phyloP scores from a whole-genome alignment of 257 asterid genomes.

The Fraxinus pennsylvanica region DNA sequence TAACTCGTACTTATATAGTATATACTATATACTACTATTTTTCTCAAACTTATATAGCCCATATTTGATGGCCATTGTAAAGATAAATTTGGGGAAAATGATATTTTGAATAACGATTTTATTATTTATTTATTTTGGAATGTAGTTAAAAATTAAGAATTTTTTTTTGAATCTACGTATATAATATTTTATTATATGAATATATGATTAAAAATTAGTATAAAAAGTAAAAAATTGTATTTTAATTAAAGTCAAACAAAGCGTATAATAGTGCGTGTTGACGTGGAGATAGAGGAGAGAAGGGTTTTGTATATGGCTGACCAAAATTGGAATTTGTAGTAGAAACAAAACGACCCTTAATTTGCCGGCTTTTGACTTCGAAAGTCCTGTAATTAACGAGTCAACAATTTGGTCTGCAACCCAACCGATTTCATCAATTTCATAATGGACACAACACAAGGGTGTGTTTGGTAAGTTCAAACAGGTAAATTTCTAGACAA shows the following conservation, averaged over 20 bases:
- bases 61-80: too few species aligned
- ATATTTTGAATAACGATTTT: too few species aligned
- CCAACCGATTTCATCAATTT: not conserved
- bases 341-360: slow-evolving; percentile 4
- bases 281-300: not conserved
- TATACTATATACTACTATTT: too few species aligned
- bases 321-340: slow-evolving; percentile 4
- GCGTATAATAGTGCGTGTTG: not conserved
- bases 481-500: not conserved
- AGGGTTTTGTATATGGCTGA: not conserved
- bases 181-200: too few species aligned
- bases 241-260: too few species aligned
- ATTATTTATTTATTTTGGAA: too few species aligned
- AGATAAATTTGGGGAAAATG: too few species aligned
- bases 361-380: slow-evolving; percentile 30
- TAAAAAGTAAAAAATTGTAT: too few species aligned
- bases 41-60: too few species aligned
- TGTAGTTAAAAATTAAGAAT: too few species aligned
- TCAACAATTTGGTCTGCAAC: slow-evolving; percentile 28
- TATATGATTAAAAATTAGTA: too few species aligned
- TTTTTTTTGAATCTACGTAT: too few species aligned
- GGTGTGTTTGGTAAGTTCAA: not conserved
- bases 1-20: not conserved
- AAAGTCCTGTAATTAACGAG: slow-evolving; percentile 15
- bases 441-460: not conserved